These are phyloP conservation scores for Trichocladium uniseriatum DNA, from an alignment of 495 filamentous ascomycete genomes.

Conservation along the genomic window DNA sequence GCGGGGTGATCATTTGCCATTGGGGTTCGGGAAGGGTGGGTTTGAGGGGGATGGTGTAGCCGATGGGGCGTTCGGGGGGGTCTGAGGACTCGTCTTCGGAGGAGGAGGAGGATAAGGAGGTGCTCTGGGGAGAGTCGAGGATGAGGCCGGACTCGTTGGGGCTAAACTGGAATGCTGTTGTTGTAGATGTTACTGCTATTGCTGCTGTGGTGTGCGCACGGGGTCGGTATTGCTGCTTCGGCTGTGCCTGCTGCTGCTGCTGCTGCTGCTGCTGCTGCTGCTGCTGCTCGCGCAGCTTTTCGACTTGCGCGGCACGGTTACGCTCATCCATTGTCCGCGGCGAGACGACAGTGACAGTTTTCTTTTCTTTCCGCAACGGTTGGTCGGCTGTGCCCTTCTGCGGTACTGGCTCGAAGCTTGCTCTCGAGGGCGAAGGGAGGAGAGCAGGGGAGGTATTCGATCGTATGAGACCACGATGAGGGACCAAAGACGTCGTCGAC, in stretches of 20 bases:
- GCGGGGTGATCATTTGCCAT: constrained; percentile 43
- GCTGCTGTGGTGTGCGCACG: background rate
- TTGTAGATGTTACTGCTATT: background rate
- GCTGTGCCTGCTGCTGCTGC: no score
- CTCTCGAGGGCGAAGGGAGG: constrained; percentile 35
- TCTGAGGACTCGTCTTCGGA: constrained; percentile 19
- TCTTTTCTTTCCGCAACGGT: constrained; percentile 15
- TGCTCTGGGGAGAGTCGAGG: constrained; percentile 38
- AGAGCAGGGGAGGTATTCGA: constrained; percentile 52
- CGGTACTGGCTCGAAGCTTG: constrained; percentile 19
- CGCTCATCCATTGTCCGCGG: constrained; percentile 25
- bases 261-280: constrained; percentile 20
- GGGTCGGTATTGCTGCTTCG: background rate
- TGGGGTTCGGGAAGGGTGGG: constrained; percentile 36
- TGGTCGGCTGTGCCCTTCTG: background rate
- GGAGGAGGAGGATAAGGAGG: constrained; percentile 2
- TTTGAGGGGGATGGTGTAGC: constrained; percentile 7
- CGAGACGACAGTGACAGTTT: constrained; percentile 24
- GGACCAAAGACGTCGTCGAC: constrained; percentile 10
- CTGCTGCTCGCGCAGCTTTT: constrained; percentile 23
- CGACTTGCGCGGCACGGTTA: constrained; percentile 17
- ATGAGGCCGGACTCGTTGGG: constrained; percentile 37
- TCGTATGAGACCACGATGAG: constrained; percentile 36
- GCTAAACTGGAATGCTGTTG: constrained; percentile 27
- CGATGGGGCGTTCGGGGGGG: background rate